phyloP scores from a whole-genome alignment of 495 filamentous ascomycete genomes.

The Xylaria palmicola region DNA sequence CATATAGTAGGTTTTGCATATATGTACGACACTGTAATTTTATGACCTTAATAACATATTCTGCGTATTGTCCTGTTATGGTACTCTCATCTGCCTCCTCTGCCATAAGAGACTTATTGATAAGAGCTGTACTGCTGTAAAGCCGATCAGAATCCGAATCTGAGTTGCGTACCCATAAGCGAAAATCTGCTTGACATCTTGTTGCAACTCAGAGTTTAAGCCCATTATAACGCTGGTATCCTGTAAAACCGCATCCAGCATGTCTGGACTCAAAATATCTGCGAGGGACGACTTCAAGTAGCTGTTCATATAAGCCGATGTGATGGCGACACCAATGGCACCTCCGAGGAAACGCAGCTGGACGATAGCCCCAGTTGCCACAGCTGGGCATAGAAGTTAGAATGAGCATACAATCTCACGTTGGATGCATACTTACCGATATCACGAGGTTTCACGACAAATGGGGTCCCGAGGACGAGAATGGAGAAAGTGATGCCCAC shows the following conservation, averaged over 20 bases:
- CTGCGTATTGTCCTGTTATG: too few species aligned
- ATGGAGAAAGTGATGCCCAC: neutral
- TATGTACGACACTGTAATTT: too few species aligned
- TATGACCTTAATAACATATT: too few species aligned
- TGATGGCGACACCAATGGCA: neutral
- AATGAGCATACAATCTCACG: too few species aligned
- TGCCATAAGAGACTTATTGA: too few species aligned
- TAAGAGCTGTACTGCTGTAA: neutral
- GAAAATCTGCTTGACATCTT: neutral
- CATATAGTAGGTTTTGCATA: too few species aligned
- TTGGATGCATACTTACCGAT: too few species aligned
- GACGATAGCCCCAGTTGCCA: conserved; percentile 4
- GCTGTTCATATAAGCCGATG: neutral
- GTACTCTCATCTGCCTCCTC: too few species aligned
- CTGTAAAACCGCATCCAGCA: neutral
- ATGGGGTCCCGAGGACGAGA: conserved; percentile 1
- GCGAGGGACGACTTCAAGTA: neutral
- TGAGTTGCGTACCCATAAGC: neutral
- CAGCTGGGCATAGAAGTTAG: too few species aligned
- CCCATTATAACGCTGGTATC: neutral
- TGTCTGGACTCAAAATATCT: neutral
- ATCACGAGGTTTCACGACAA: neutral
- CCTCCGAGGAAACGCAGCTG: neutral
- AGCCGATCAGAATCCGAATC: neutral
- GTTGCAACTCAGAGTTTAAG: neutral